Evolutionary conservation across 129 eudicot species (phyloP).

Genomic region (Tanacetum coccineum): DNA sequence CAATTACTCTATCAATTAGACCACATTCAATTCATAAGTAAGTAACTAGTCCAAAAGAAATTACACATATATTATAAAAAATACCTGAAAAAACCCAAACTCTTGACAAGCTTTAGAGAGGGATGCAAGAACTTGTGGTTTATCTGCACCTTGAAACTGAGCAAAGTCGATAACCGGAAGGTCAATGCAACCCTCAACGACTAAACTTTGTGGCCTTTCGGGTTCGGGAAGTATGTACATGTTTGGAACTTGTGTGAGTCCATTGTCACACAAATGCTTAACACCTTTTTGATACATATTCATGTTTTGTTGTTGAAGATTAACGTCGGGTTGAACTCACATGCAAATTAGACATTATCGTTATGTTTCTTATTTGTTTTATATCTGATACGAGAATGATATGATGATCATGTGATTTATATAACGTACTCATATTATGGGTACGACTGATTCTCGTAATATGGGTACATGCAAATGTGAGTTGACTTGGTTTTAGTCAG

Average conservation of each 20-base stretch:
- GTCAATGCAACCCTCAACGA: slow-evolving; percentile 23
- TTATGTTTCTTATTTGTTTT: background rate
- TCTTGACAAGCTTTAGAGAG: slow-evolving; percentile 49
- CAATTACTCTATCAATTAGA: too few relatives aligned
- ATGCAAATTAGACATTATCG: slow-evolving; percentile 21
- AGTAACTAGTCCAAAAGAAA: too few relatives aligned
- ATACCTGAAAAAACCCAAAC: slow-evolving; percentile 60
- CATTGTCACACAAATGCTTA: slow-evolving; percentile 41
- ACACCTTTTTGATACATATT: slow-evolving; percentile 55
- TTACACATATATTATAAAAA: slow-evolving; percentile 27
- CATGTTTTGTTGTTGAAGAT: slow-evolving; percentile 2
- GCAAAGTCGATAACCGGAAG: slow-evolving; percentile 54
- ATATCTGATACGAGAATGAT: background rate
- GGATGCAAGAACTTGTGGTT: slow-evolving; percentile 31
- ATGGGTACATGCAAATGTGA: slow-evolving; percentile 12
- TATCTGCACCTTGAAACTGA: slow-evolving; percentile 42
- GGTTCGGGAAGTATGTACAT: slow-evolving; percentile 49
- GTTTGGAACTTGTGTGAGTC: slow-evolving; percentile 43
- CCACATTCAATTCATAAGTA: too few relatives aligned
- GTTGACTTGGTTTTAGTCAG: slow-evolving; percentile 30
- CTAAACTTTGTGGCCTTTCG: slow-evolving; percentile 35
- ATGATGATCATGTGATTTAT: background rate
- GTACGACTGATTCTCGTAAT: slow-evolving; percentile 19
- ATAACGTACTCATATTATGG: background rate
- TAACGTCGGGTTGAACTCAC: slow-evolving; percentile 15